These are phyloP conservation scores for Hemisphaericaspora nanyangensis DNA, from an alignment of 805 yeast genomes.

Conservation along the genomic window DNA sequence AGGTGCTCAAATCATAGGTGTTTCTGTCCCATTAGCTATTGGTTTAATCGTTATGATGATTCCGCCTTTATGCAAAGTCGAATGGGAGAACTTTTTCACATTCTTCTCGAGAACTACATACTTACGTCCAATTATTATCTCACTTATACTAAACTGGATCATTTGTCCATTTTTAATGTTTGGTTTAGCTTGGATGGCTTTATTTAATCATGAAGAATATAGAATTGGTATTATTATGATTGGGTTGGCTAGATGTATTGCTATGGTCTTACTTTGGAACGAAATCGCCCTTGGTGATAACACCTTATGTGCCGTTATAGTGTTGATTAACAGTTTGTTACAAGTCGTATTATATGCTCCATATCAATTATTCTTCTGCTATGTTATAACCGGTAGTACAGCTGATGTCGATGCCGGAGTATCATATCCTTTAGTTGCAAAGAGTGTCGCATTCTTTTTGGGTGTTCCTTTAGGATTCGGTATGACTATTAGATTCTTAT, in stretches of 20 bases:
- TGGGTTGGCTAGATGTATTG: constrained; percentile 58
- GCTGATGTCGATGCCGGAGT: constrained; percentile 10
- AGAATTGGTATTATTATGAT: constrained; percentile 56
- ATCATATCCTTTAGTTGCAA: constrained; percentile 40
- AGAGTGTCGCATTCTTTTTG: constrained; percentile 48
- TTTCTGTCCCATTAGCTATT: no score
- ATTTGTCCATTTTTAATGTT: constrained; percentile 55
- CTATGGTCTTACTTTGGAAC: constrained; percentile 61
- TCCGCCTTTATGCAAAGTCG: constrained; percentile 45
- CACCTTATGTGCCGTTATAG: constrained; percentile 49
- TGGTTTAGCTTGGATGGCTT: constrained; percentile 50
- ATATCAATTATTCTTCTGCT: constrained; percentile 43
- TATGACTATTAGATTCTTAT: constrained; percentile 34
- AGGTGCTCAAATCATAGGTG: no score
- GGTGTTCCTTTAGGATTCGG: constrained; percentile 53
- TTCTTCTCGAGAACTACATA: constrained; percentile 12
- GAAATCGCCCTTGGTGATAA: constrained; percentile 51
- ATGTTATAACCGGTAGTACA: constrained; percentile 32
- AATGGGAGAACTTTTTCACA: constrained; percentile 40
- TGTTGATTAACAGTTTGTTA: constrained; percentile 46
- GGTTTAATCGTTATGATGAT: no score
- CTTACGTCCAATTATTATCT: constrained; percentile 28
- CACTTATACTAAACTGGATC: constrained; percentile 51
- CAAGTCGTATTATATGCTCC: constrained; percentile 55
- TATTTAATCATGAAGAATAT: constrained; percentile 46